Evolutionary conservation across 2,329 filamentous ascomycete genomes (phyloP), one percentile per base, ranked within the genome.

Genomic region (Leptographium wingfieldii): DNA sequence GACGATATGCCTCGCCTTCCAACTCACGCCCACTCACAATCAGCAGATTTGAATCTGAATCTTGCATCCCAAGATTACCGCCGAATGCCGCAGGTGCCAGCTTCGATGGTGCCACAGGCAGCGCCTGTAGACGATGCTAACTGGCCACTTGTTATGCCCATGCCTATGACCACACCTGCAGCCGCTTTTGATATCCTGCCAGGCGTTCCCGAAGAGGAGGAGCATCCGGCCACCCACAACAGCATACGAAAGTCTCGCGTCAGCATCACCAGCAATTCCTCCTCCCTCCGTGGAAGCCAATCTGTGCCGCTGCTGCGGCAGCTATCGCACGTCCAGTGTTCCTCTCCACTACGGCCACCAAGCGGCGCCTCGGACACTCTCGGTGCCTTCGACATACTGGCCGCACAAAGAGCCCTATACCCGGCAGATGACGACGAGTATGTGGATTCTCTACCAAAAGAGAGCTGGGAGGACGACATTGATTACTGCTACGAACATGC

Each of bases 401-500:
- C 71, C 19, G 67, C 68, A 7, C 74, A 73, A 60, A 69, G 68
- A 14, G 68, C 69, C 9, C 62, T 72, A 43, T 68, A 66, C 56
- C 67, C 38, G 61, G 64, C 35, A 3, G 68, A 70, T 7, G 64
- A 66, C 14, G 63, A 64, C 9, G 64, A 63, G 3, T 65, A 59
- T 16, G 66, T 66, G n/a, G 71, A 73, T 3, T 59, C 62, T 3
- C 63, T 71, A n/a, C 65, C 68, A 27, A 71, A 71, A 9, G 76
- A 78, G 65, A 84, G 74, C 65, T 87, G 84, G 84, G 84, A 87
- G 66, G 83, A 85, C 58, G 83, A 83, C 63, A 86, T 87, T 62
- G 84, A 87, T 67, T 87, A 86, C 69, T 86, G 82, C 67, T 87
- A 87, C 66, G 83, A 86, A 64, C 81, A 87, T 65, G 84, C 83